Percentiles rank a stretch among this genome's conserved stretches.
These are phyloP conservation scores for Phlegmacium glaucopus DNA, from an alignment of 768 basidiomycete species.

Conservation along the genomic window DNA sequence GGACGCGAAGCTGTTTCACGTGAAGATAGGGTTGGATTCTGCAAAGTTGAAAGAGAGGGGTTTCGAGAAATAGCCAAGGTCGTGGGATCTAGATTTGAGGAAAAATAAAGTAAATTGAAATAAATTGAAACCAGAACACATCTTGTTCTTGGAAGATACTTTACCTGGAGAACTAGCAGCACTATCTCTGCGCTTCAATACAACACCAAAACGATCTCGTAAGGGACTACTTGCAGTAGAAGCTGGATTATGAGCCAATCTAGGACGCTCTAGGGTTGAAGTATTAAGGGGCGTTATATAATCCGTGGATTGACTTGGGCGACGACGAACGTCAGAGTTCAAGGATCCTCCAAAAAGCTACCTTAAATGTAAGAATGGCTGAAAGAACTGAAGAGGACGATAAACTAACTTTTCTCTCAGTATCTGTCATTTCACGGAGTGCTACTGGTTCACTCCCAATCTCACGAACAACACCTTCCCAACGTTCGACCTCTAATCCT, in stretches of 20 bases:
- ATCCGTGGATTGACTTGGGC: constrained; percentile 66
- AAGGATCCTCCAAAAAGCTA: constrained; percentile 80
- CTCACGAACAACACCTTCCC: constrained; percentile 87
- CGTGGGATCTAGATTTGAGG: constrained; percentile 49
- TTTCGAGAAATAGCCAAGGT: constrained; percentile 58
- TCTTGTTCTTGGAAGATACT: constrained; percentile 6
- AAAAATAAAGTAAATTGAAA: not conserved
- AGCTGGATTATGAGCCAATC: constrained; percentile 49
- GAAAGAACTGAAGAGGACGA: constrained; percentile 15
- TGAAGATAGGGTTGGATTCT: constrained; percentile 50
- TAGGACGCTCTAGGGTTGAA: constrained; percentile 53
- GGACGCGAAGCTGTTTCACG: constrained; percentile 70
- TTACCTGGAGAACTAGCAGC: constrained; percentile 43
- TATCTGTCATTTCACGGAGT: constrained; percentile 75
- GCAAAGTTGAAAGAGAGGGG: constrained; percentile 62
- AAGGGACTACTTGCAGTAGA: constrained; percentile 50
- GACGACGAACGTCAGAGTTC: constrained; percentile 86
- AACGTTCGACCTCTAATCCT: constrained; percentile 82
- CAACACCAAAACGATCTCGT: constrained; percentile 59
- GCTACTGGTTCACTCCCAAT: constrained; percentile 67
- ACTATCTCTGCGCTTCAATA: constrained; percentile 65
- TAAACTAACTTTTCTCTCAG: constrained; percentile 80
- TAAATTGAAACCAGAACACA: not conserved
- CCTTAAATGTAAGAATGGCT: constrained; percentile 21
- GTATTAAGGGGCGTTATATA: constrained; percentile 58